Evolutionary conservation across 768 basidiomycete genomes (phyloP), one percentile per base, ranked within the genome.

Genomic region (Lepiota subincarnata): DNA sequence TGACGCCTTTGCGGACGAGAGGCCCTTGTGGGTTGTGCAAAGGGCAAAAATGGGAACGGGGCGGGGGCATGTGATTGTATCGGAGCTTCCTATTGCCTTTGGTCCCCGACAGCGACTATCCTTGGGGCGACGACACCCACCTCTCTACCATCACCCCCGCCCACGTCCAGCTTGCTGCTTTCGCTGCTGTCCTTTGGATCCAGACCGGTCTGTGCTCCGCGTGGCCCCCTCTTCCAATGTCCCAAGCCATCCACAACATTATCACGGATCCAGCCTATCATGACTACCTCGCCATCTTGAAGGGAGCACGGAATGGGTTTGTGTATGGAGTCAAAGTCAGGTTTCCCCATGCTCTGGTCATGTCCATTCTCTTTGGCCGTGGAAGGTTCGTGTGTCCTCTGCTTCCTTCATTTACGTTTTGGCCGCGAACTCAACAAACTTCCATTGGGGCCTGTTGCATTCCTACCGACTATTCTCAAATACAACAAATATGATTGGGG

Each of bases 281-380:
- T 66, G 94, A 97, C 66, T 84, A 89, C 62, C 81, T 98, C 41
- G 89, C 92, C 20, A 87, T 99, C 62, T 70, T 98, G 65, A 99
- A 99, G 68, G 96, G 97, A 40, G 90, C 92, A 28, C 81, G 92
- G 38, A 93, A 93, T 65, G 92, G 92, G 4, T 80, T 92, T 55
- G 88, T 93, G 7, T 94, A 93, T 61, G 92, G 92, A 35, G 88
- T 87, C 60, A 92, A 93, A 71, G 87, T 96, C 57, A 76, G 93
- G 39, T 95, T 96, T 62, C 96, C 96, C 36, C 96, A 98, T 79
- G 96, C 96, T 1, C 74, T 98, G 24, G 87, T 98, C 46, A 98
- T 98, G 95, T 89, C 93, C 19, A 81, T 97, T 56, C 75, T 98
- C 38, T 98, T 98, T 64, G 92, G 93, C 28, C 81, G 87, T 44